Percentiles rank a stretch among this genome's conserved stretches.
phyloP scores from a whole-genome alignment of 2,329 filamentous ascomycete species.

The Talaromyces sp. region DNA sequence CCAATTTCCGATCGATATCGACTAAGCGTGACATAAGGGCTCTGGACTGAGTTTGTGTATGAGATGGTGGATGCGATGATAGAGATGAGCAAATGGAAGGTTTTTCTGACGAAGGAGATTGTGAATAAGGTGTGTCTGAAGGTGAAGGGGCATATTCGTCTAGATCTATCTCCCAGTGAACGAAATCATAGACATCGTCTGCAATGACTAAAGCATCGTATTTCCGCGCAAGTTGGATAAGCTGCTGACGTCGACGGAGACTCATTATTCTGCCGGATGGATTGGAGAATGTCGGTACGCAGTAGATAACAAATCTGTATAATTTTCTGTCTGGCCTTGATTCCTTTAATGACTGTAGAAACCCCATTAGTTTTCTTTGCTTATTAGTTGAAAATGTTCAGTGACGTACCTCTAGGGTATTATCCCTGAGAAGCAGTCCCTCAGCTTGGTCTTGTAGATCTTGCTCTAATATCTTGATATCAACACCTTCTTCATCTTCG shows the following conservation, averaged over 20 bases:
- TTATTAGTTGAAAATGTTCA: background rate
- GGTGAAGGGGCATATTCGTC: conserved; percentile 22
- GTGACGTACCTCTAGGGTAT: background rate
- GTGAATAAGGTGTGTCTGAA: background rate
- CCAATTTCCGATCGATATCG: conserved; percentile 67
- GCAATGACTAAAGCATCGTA: conserved; percentile 73
- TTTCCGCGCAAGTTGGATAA: conserved; percentile 69
- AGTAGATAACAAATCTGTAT: conserved; percentile 5
- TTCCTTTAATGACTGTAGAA: conserved; percentile 4
- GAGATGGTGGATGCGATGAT: background rate
- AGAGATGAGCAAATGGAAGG: background rate
- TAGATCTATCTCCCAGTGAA: conserved; percentile 62
- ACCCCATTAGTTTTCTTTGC: background rate
- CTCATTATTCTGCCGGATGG: conserved; percentile 3
- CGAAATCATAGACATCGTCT: conserved; percentile 88
- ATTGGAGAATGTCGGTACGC: conserved; percentile 13
- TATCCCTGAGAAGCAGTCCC: too few species aligned
- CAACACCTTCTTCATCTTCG: conserved; percentile 5
- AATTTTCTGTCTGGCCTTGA: background rate
- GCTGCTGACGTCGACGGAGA: conserved; percentile 52
- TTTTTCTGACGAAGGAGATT: background rate
- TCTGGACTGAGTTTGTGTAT: background rate
- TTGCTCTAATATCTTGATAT: conserved; percentile 1
- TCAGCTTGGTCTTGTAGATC: background rate
- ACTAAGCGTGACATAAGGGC: conserved; percentile 64